Base-by-base conservation (phyloP, 176 grass and related monocot genomes). In the Olyra latifolia region DNA sequence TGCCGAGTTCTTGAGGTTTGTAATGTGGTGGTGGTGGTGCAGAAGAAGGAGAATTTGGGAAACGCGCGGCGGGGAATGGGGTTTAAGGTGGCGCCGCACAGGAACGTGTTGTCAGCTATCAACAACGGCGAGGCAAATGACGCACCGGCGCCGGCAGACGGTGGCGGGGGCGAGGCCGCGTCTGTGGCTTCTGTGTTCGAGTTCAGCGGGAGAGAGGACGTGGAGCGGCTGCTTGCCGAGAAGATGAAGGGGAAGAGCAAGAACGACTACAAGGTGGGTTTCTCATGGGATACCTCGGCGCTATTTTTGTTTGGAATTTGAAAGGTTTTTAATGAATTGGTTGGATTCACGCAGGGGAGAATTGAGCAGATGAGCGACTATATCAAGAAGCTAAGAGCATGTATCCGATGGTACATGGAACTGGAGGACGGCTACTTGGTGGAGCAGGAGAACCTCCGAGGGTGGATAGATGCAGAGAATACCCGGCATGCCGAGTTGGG, bases 191-290 rank as follows among this genome's bases (percentile, higher is more conserved):
- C 78, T 5, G 43, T 66, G 7, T 1, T 96, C 29, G 93, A 96
- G 62, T 96, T 99, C 71, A 72, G 30, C 12, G 90, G 83, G 42
- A 82, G 93, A 57, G 93, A 99, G 45, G 93, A 99, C n/a, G 97
- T 96, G 22, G 97, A 99, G 68, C 82, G 50, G 47, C 82, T 99
- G n/a, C 84, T 99, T 7, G 82, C 57, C 40, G 97, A 99, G 93
- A 96, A 99, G 72, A 88, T 96, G 87, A 99, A 88, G 78, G 89
- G 76, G 7, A 99, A 96, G 54, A 62, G 73, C 81, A 99, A 96
- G 64, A 96, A 54, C 78, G 97, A 99, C 63, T 93, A 69, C 71
- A 99, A 99, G 93, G 97, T 96, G 27, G 3, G 12, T 69, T 20
- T 14, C 60, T 56, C 32, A 27, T 25, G n/a, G 17, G 7, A 1